Percentiles rank a stretch among this genome's conserved stretches.
These are phyloP conservation scores for Crepidotus sp. DNA, from an alignment of 1,284 basidiomycete species.

Conservation along the genomic window DNA sequence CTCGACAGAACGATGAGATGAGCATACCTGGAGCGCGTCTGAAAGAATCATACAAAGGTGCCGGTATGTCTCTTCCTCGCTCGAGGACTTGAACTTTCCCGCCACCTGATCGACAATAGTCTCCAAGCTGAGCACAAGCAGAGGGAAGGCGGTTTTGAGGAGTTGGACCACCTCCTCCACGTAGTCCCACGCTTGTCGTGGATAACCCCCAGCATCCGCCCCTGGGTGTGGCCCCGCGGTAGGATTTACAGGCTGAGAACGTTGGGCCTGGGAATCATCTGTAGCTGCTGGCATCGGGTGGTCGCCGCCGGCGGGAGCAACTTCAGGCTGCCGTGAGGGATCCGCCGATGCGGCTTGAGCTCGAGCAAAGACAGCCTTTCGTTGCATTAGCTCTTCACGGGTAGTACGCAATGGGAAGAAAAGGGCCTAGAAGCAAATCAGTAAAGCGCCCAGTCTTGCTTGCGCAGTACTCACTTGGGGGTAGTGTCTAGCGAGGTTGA, in stretches of 20 bases:
- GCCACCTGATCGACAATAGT: conserved; percentile 96
- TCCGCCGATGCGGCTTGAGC: conserved; percentile 14
- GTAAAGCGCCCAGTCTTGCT: conserved; percentile 8
- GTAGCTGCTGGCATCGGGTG: conserved; percentile 17
- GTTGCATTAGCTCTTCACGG: conserved; percentile 76
- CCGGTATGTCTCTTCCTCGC: conserved; percentile 95
- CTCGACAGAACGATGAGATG: background rate
- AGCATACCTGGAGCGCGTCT: conserved; percentile 57
- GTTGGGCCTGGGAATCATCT: conserved; percentile 9
- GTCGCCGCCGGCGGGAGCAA: conserved; percentile 8
- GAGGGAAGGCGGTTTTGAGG: conserved; percentile 93
- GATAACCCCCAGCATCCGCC: conserved; percentile 27
- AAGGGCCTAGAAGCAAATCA: conserved; percentile 57
- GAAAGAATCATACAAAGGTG: conserved; percentile 79
- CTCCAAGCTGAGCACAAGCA: conserved; percentile 92
- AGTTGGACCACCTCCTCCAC: conserved; percentile 94
- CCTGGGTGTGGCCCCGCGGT: conserved; percentile 23
- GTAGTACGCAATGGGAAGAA: conserved; percentile 94
- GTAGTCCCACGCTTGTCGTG: conserved; percentile 80
- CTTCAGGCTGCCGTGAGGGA: conserved; percentile 7
- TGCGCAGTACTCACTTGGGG: conserved; percentile 65
- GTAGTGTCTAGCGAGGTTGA: conserved; percentile 87
- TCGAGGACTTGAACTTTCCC: conserved; percentile 82
- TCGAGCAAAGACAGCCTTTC: conserved; percentile 29
- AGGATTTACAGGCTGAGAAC: conserved; percentile 13